A percentile compares a stretch with the other conserved stretches of the same genome.
Conservation (phyloP, 768 basidiomycete species). For the Rhizopogon sp. region DNA sequence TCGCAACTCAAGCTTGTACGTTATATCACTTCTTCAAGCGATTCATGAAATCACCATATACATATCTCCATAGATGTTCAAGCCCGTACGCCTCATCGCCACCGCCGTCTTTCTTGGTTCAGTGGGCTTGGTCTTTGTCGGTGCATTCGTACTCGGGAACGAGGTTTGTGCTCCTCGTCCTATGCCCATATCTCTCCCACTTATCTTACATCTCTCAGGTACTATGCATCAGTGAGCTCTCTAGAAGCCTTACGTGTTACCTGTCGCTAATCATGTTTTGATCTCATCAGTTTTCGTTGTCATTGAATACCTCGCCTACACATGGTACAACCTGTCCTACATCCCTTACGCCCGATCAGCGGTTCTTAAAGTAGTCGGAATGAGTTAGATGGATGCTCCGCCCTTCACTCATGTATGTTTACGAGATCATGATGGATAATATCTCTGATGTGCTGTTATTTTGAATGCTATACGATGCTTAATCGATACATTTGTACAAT, state of each 20-base stretch:
- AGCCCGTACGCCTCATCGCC: constrained; percentile 82
- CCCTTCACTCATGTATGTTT: neutral
- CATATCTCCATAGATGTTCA: constrained; percentile 71
- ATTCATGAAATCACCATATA: neutral
- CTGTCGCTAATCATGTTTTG: neutral
- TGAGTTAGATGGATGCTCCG: constrained; percentile 14
- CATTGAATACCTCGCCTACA: constrained; percentile 86
- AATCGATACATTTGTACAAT: constrained; percentile 6
- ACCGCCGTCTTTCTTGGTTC: constrained; percentile 73
- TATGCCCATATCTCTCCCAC: neutral
- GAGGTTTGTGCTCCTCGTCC: constrained; percentile 41
- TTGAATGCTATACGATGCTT: constrained; percentile 5
- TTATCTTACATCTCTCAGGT: constrained; percentile 34
- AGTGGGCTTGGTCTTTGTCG: constrained; percentile 80
- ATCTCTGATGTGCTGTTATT: neutral
- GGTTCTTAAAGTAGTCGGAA: constrained; percentile 59
- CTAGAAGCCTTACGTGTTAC: neutral
- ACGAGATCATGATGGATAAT: constrained; percentile 10
- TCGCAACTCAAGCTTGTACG: constrained; percentile 79
- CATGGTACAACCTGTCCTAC: constrained; percentile 85
- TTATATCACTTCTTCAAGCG: neutral
- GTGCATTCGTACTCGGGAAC: constrained; percentile 72
- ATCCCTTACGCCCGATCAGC: constrained; percentile 87
- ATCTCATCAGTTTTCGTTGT: constrained; percentile 72
- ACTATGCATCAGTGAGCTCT: constrained; percentile 55